Percentiles rank a stretch among this genome's conserved stretches.
These are phyloP conservation scores for Xerocomus brunneocitrinus DNA, from an alignment of 768 basidiomycete species.

Conservation along the genomic window DNA sequence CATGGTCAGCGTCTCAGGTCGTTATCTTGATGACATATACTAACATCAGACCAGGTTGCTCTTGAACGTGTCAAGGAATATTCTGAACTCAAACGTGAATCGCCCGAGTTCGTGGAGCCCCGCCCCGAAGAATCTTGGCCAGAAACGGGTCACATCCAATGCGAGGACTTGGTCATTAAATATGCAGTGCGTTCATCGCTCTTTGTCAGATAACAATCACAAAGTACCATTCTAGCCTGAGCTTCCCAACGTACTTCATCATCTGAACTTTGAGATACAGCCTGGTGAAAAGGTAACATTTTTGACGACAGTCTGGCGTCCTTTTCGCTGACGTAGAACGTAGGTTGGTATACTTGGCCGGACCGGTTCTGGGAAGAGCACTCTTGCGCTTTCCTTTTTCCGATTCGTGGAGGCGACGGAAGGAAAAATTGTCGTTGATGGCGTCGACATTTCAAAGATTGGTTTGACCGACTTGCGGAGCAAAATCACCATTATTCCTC, in stretches of 20 bases:
- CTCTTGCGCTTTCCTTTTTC: slow-evolving; percentile 81
- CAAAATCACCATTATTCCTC: slow-evolving; percentile 71
- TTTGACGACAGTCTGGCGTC: not conserved
- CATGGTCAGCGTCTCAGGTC: slow-evolving; percentile 53
- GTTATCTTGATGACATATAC: not conserved
- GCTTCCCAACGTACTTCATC: slow-evolving; percentile 80
- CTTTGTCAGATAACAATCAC: slow-evolving; percentile 3
- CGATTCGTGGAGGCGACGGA: slow-evolving; percentile 83
- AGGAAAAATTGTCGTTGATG: slow-evolving; percentile 73
- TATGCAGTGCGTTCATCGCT: slow-evolving; percentile 55
- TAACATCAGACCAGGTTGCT: slow-evolving; percentile 50
- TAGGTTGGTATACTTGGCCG: slow-evolving; percentile 69
- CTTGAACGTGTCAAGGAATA: slow-evolving; percentile 91
- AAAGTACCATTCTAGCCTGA: slow-evolving; percentile 53
- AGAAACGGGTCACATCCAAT: slow-evolving; percentile 58
- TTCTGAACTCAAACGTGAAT: slow-evolving; percentile 72
- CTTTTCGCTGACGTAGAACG: slow-evolving; percentile 5
- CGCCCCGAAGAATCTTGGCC: slow-evolving; percentile 84
- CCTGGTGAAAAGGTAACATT: slow-evolving; percentile 67
- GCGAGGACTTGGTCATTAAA: slow-evolving; percentile 70
- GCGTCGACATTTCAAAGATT: slow-evolving; percentile 71
- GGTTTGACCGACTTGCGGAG: slow-evolving; percentile 81
- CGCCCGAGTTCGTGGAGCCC: slow-evolving; percentile 81
- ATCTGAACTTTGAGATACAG: slow-evolving; percentile 65
- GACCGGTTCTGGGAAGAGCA: slow-evolving; percentile 74